Evolutionary conservation across 306 rosid genomes (phyloP).

Genomic region (Carpinus viminea): DNA sequence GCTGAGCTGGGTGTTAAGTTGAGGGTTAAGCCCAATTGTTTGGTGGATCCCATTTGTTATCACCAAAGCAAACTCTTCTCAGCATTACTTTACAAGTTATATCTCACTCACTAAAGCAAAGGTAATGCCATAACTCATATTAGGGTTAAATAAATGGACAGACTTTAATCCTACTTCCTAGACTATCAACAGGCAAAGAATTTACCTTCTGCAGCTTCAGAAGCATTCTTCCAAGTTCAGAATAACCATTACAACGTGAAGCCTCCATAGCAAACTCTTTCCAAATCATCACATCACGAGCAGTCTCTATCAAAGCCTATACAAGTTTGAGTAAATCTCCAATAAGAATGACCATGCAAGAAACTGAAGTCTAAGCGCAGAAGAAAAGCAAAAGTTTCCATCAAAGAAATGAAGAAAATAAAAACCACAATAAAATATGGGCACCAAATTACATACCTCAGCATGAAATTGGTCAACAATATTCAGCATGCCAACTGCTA

Average conservation of each 20-base stretch:
- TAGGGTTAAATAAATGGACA: slow-evolving; percentile 6
- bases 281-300: slow-evolving; percentile 77
- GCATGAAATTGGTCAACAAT: slow-evolving; percentile 80
- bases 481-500: slow-evolving; percentile 85
- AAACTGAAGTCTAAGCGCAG: slow-evolving; percentile 13
- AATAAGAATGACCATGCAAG: slow-evolving; percentile 20
- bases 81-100: neutral
- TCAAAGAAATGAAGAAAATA: slow-evolving; percentile 7
- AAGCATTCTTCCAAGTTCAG: slow-evolving; percentile 91
- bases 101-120: neutral
- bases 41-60: neutral
- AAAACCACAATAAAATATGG: slow-evolving; percentile 15
- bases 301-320: slow-evolving; percentile 80
- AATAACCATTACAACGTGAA: slow-evolving; percentile 76
- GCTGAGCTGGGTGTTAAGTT: too few species aligned
- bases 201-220: slow-evolving; percentile 84
- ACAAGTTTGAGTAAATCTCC: slow-evolving; percentile 32
- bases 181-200: slow-evolving; percentile 43
- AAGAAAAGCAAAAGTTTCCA: neutral
- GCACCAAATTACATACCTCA: slow-evolving; percentile 56
- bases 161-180: slow-evolving; percentile 20
- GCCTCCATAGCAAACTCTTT: slow-evolving; percentile 94
- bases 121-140: slow-evolving; percentile 11
- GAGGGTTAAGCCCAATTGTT: too few species aligned
- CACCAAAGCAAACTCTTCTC: neutral